Conservation (phyloP, 495 filamentous ascomycete species). For the Penicillium subrubescens region DNA sequence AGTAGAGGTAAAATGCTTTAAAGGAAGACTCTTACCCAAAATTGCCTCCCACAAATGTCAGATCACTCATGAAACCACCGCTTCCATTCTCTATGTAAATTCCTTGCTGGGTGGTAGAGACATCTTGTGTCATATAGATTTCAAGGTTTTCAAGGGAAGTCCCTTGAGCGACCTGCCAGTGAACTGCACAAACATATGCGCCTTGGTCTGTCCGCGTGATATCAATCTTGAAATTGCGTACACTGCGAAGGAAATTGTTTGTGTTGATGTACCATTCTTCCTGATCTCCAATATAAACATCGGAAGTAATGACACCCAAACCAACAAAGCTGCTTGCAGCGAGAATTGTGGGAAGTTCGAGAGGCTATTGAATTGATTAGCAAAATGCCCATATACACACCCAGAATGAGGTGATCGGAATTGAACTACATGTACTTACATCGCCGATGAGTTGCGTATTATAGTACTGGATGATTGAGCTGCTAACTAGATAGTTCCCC, state of each 20-base stretch:
- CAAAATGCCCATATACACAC: no score
- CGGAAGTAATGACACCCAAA: slow-evolving; percentile 51
- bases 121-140: no score
- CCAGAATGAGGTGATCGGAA: no score
- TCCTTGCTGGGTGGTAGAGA: slow-evolving; percentile 21
- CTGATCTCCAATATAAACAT: slow-evolving; percentile 40
- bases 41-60: slow-evolving; percentile 47
- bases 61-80: slow-evolving; percentile 48
- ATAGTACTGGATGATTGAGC: slow-evolving; percentile 63
- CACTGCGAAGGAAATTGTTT: neutral
- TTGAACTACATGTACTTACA: slow-evolving; percentile 16
- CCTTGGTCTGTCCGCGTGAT: neutral
- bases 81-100: slow-evolving; percentile 47
- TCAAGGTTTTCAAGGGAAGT: no score
- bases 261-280: neutral
- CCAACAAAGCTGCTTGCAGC: slow-evolving; percentile 45
- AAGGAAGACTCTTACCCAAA: no score
- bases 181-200: no score
- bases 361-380: no score
- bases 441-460: slow-evolving; percentile 67
- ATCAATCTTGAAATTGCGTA: neutral
- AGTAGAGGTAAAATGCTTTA: no score
- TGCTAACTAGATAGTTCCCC: slow-evolving; percentile 63
- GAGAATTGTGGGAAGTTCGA: slow-evolving; percentile 43
- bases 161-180: no score